Conservation (phyloP, 1,139 yeast species). For the Debaryomyces coudertii region DNA sequence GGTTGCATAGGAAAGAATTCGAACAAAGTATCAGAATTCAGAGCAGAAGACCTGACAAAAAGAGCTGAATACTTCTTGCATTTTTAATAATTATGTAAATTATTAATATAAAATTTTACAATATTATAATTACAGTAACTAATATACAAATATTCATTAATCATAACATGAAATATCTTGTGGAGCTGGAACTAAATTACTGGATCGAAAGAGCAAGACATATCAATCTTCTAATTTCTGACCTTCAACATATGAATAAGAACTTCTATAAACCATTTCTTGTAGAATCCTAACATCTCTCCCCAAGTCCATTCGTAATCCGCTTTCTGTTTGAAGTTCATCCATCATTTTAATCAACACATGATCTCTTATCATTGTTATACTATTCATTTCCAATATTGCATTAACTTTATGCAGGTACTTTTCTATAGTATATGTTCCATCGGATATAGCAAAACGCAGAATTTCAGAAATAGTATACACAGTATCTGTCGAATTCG, state of each 20-base stretch:
- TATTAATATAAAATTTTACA: slow-evolving; percentile 9
- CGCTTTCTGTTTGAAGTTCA: slow-evolving; percentile 18
- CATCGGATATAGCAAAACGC: slow-evolving; percentile 25
- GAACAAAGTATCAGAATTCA: slow-evolving; percentile 35
- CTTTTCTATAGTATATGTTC: slow-evolving; percentile 23
- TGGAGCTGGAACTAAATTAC: background rate
- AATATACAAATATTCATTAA: slow-evolving; percentile 1
- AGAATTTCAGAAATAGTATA: slow-evolving; percentile 34
- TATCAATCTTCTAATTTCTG: slow-evolving; percentile 36
- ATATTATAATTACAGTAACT: background rate
- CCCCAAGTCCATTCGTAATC: slow-evolving; percentile 19
- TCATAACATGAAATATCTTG: background rate
- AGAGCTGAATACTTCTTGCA: background rate
- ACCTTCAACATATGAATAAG: slow-evolving; percentile 44
- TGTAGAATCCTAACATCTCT: slow-evolving; percentile 30
- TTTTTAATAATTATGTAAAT: background rate
- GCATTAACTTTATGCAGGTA: slow-evolving; percentile 20
- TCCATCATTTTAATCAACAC: slow-evolving; percentile 12
- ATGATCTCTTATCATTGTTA: slow-evolving; percentile 20
- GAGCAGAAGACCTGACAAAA: slow-evolving; percentile 3
- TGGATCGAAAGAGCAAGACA: background rate
- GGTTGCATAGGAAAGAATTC: slow-evolving; percentile 62
- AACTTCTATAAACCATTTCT: slow-evolving; percentile 44
- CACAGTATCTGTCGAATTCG: slow-evolving; percentile 33
- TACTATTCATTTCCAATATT: slow-evolving; percentile 19